A percentile compares a stretch with the other conserved stretches of the same genome.
Evolutionary conservation across 2,329 filamentous ascomycete genomes (phyloP).

Genomic region (Fusarium irregulare): DNA sequence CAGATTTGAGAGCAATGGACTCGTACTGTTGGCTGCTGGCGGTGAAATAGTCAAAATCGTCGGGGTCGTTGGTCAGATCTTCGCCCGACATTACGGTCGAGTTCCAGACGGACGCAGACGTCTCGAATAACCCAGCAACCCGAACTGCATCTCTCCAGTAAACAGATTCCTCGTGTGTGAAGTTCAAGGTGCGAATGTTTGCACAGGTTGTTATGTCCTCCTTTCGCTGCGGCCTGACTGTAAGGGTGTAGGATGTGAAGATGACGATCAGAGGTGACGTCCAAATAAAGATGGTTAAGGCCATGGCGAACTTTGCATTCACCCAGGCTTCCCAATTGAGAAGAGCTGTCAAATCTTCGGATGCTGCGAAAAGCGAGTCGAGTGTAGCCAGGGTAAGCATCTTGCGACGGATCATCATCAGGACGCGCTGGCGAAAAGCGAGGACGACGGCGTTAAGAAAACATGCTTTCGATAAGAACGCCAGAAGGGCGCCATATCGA

Average conservation of each 20-base stretch:
- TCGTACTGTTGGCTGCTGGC: slow-evolving; percentile 33
- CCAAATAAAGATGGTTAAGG: slow-evolving; percentile 44
- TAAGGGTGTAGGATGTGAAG: slow-evolving; percentile 43
- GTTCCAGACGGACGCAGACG: slow-evolving; percentile 40
- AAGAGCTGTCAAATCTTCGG: slow-evolving; percentile 41
- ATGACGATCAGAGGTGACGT: slow-evolving; percentile 44
- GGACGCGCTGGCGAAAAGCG: slow-evolving; percentile 42
- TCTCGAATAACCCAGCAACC: slow-evolving; percentile 24
- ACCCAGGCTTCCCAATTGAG: slow-evolving; percentile 43
- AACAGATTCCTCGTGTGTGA: slow-evolving; percentile 33
- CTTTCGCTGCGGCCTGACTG: slow-evolving; percentile 21
- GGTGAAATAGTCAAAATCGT: slow-evolving; percentile 43
- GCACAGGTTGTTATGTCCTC: slow-evolving; percentile 32
- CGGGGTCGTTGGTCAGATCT: slow-evolving; percentile 9
- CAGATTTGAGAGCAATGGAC: slow-evolving; percentile 33
- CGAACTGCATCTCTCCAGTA: slow-evolving; percentile 30
- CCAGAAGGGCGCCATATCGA: slow-evolving; percentile 39
- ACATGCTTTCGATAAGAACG: slow-evolving; percentile 44
- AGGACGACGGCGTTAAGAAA: slow-evolving; percentile 43
- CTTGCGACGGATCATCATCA: slow-evolving; percentile 46
- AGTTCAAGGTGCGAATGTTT: slow-evolving; percentile 44
- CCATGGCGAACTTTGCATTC: slow-evolving; percentile 44
- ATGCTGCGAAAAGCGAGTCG: slow-evolving; percentile 44
- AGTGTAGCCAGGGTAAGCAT: slow-evolving; percentile 43
- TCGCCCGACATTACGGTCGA: slow-evolving; percentile 5